A percentile compares a stretch with the other conserved stretches of the same genome.
These are phyloP conservation scores for Cynanchum wilfordii DNA, from an alignment of 257 asterid genomes.

Conservation along the genomic window DNA sequence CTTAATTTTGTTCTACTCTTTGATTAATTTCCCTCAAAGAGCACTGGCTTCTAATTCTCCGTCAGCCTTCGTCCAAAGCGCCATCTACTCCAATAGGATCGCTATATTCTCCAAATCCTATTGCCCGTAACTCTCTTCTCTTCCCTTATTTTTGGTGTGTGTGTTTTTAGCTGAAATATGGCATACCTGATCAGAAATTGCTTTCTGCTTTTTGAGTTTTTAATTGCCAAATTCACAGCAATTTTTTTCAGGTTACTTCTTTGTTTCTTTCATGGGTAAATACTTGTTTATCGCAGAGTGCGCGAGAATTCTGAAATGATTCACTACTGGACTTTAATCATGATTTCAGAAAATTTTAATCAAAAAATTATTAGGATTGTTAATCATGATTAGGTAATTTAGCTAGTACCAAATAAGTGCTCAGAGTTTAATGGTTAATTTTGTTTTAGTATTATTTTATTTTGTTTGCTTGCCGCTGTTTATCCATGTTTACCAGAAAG, in stretches of 20 bases:
- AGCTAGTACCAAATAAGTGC: background rate
- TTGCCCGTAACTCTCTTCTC: slow-evolving; percentile 63
- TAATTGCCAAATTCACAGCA: background rate
- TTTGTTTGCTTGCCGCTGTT: background rate
- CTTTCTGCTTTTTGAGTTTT: background rate
- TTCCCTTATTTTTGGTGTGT: background rate
- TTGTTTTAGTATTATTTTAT: background rate
- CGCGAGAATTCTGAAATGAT: background rate
- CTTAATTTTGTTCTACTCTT: slow-evolving; percentile 36
- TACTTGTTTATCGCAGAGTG: background rate
- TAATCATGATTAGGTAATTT: background rate
- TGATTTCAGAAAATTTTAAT: background rate
- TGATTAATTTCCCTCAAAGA: slow-evolving; percentile 35
- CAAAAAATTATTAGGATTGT: background rate
- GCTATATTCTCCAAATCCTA: slow-evolving; percentile 93
- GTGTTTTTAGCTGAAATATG: background rate
- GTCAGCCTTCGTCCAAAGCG: slow-evolving; percentile 82
- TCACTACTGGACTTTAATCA: background rate
- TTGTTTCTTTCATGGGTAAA: background rate
- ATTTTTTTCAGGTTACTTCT: background rate
- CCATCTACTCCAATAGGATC: slow-evolving; percentile 75
- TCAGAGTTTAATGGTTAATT: background rate
- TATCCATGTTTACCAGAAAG: background rate
- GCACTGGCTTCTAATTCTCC: slow-evolving; percentile 75
- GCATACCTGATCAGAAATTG: background rate